Evolutionary conservation across 1,139 yeast species (phyloP), one percentile per base, ranked within the genome.

Genomic region (Geotrichum histeridarum): DNA sequence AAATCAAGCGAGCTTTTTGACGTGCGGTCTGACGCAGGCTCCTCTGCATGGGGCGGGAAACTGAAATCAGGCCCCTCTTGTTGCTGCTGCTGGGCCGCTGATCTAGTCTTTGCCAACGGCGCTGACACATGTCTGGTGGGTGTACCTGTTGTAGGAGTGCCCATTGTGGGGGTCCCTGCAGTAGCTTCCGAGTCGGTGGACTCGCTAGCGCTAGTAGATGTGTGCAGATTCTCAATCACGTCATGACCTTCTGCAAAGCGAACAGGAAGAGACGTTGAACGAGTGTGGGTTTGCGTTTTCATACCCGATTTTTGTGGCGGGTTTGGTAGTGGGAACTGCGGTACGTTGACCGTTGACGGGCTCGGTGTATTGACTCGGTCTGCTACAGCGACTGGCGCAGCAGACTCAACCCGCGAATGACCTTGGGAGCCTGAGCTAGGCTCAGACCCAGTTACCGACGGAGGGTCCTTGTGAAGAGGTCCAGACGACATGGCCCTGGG

Each of bases 261-360:
- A 8, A 54, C 57, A 11, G 54, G 54, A 11, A 48, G 32, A 8
- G 51, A 41, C 17, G 18, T 30, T 14, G 44, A 48, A 15, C 54
- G 51, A 1, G 51, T 18, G 31, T 48, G 54, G 17, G 51, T 55
- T 36, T 53, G 54, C 3, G 17, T 45, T 56, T 61, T 58, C 14
- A 53, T 36, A 7, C 52, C 54, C 22, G 58, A 33, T 12, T 55
- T 57, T 7, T 56, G 59, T 12, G 57, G 59, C 1, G 60, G 57
- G 9, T 56, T 60, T 4, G 60, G 60, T 22, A 55, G 55, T 2
- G 59, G 54, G 14, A 59, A 47, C 15, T 58, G 59, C 0, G 61
- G 61, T 14, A 44, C 51, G 18, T 47, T 55, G 8, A 50, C 45
- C 17, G 43, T 36, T 15, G 31, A 14, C 33, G 41, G 33, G 22